Base-by-base conservation (phyloP, 805 yeast species). In the Yamadazyma laniorum region DNA sequence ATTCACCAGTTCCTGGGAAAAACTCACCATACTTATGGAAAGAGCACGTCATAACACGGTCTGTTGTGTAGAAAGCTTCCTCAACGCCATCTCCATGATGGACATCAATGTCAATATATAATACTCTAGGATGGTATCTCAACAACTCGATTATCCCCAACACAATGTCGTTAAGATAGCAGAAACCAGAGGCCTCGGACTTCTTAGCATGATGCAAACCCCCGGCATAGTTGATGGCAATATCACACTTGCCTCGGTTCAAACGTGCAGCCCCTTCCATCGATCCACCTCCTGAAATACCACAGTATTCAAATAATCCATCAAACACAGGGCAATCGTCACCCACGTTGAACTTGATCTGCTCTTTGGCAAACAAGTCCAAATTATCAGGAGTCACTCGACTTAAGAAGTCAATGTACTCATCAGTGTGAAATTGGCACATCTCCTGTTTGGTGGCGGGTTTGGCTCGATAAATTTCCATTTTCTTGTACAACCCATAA, bases 51-150 rank as follows among this genome's bases (percentile, higher is more conserved):
- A 90, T 89, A 36, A 90, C 98, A 45, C 98, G 71, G 62, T 90
- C 97, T 2, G 96, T 86, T 16, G 95, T 79, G 67, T 91, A 87
- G 55, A 91, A 91, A 0, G 98, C 97, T 64, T 91, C 99, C 63
- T 91, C 96, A 15, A 91, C 99, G 48, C 98, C 99, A 63, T 91
- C 99, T 36, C 99, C 99, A 58, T 91, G 98, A 61, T 91, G 99
- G 7, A 91, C 80, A 61, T 91, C 99, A 45, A 88, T 90, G 60
- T 91, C 99, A 44, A 91, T 85, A 60, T 91, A 91, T 47, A 91
- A 69, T 12, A 91, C 96, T 48, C 98, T 75, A 29, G 96, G 91
- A 62, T 90, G 96, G 53, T 85, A 88, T 38, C 96, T 70, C 45
- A 91, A 72, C 27, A 91, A 72, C 58, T 91, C 90, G 45, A 91